Percentiles rank a stretch among this genome's conserved stretches.
phyloP scores from a whole-genome alignment of 371 early-diverging fungal species.

The Choanephora cucurbitarum region DNA sequence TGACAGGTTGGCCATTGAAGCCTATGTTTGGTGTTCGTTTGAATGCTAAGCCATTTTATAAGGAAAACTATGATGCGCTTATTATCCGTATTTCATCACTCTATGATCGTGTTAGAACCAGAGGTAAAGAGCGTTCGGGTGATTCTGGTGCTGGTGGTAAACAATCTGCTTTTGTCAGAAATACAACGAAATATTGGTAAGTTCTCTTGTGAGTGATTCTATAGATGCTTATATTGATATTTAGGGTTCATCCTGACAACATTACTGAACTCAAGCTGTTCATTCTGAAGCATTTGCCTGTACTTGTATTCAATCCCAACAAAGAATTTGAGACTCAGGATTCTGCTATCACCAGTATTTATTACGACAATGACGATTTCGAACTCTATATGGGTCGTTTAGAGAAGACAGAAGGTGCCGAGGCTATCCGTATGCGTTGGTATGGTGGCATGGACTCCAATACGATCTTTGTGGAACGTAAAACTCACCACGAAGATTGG shows the following conservation, averaged over 20 bases:
- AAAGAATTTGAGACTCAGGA: conserved; percentile 72
- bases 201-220: too few species aligned
- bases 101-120: conserved; percentile 88
- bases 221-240: too few species aligned
- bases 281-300: conserved; percentile 96
- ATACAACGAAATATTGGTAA: conserved; percentile 95
- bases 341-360: conserved; percentile 97
- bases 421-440: conserved; percentile 96
- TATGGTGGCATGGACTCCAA: conserved; percentile 88
- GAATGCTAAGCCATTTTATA: conserved; percentile 87
- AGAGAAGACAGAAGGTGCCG: conserved; percentile 93
- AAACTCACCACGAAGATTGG: conserved; percentile 98
- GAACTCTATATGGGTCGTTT: conserved; percentile 94
- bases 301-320: conserved; percentile 91
- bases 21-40: conserved; percentile 89
- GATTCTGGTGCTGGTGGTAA: conserved; percentile 56
- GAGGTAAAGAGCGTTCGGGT: conserved; percentile 71
- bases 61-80: conserved; percentile 89
- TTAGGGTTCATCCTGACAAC: conserved; percentile 97
- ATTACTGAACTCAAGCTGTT: conserved; percentile 94
- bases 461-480: conserved; percentile 97
- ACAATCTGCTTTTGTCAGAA: conserved; percentile 77
- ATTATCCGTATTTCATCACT: conserved; percentile 89
- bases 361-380: conserved; percentile 95
- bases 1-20: conserved; percentile 85